These are phyloP conservation scores for Globisporangium spiculum DNA, from an alignment of 352 stramenopile genomes.

Conservation along the genomic window DNA sequence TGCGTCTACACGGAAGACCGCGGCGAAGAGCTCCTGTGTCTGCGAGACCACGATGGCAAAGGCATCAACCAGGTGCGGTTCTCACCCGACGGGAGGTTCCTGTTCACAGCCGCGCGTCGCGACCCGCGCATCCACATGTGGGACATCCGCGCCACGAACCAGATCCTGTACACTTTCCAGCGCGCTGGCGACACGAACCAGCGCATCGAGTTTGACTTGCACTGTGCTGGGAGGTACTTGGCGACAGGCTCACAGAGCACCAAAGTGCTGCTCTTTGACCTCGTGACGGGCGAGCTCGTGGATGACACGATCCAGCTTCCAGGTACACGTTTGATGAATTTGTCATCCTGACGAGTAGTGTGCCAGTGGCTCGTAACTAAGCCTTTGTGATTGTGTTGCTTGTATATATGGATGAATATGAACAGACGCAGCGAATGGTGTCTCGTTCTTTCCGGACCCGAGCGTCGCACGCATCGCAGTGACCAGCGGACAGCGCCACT, in stretches of 20 bases:
- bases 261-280: constrained; percentile 56
- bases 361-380: not conserved
- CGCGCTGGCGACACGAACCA: constrained; percentile 70
- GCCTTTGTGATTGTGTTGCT: not conserved
- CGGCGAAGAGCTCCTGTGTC: constrained; percentile 50
- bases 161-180: constrained; percentile 63
- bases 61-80: constrained; percentile 85
- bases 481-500: constrained; percentile 65
- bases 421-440: constrained; percentile 60
- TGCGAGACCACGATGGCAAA: constrained; percentile 68
- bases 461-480: constrained; percentile 43
- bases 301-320: constrained; percentile 41
- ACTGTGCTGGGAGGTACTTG: constrained; percentile 57
- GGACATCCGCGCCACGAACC: constrained; percentile 75
- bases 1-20: constrained; percentile 85
- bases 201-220: constrained; percentile 74
- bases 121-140: constrained; percentile 80
- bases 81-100: constrained; percentile 60
- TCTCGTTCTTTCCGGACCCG: constrained; percentile 72
- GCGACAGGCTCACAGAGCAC: constrained; percentile 56
- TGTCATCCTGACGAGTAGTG: no score
- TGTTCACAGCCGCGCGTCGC: constrained; percentile 73
- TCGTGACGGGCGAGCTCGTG: constrained; percentile 46
- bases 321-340: not conserved
- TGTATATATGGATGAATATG: no score